Conservation (phyloP, 176 grass and related monocot species). For the Oropetium thomaeum region DNA sequence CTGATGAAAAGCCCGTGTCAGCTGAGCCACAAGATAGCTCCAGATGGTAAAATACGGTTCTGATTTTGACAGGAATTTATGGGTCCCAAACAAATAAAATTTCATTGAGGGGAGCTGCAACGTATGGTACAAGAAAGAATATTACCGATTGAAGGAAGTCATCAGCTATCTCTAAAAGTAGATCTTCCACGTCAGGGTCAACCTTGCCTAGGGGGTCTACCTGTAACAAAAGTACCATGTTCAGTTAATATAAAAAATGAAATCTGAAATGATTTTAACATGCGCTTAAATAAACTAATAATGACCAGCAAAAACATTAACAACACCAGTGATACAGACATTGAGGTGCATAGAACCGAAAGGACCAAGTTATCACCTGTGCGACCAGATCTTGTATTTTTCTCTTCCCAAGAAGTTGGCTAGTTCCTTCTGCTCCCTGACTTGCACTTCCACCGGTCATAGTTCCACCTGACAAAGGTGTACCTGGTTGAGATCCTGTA, state of each 20-base stretch:
- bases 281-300: conserved; percentile 13
- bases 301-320: conserved; percentile 19
- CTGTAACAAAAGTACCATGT: conserved; percentile 40
- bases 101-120: conserved; percentile 1
- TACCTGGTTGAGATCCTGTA: conserved; percentile 66
- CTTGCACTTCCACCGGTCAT: conserved; percentile 62
- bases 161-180: conserved; percentile 79
- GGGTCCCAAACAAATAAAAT: conserved; percentile 9
- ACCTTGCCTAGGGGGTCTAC: conserved; percentile 74
- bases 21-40: conserved; percentile 15
- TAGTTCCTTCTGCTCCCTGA: conserved; percentile 72
- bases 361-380: conserved; percentile 52
- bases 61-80: conserved; percentile 8
- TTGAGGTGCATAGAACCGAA: conserved; percentile 14
- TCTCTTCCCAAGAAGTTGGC: conserved; percentile 80
- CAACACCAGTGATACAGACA: not conserved
- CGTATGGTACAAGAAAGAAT: conserved; percentile 14
- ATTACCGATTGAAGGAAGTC: conserved; percentile 92
- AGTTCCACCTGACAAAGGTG: conserved; percentile 52
- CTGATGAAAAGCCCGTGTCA: conserved; percentile 42
- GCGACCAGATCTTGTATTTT: conserved; percentile 95
- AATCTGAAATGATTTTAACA: not conserved
- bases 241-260: not conserved
- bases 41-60: conserved; percentile 8
- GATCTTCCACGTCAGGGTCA: conserved; percentile 78